Conservation (phyloP, 371 early-diverging fungal genomes). For the Mucor lusitanicus region DNA sequence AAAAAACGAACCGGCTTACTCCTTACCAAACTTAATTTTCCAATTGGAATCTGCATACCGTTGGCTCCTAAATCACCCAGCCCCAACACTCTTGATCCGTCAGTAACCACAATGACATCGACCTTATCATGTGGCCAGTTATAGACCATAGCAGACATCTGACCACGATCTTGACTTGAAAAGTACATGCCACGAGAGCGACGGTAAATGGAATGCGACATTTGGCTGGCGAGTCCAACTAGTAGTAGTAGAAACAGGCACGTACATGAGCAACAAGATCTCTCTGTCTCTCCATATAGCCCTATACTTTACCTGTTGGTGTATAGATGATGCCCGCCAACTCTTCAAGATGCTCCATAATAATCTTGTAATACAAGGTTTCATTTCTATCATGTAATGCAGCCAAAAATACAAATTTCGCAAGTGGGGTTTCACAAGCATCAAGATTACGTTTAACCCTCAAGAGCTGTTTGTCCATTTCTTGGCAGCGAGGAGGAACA, state of each 20-base stretch:
- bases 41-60: conserved; percentile 67
- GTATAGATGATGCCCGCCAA: conserved; percentile 50
- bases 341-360: conserved; percentile 62
- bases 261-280: neutral
- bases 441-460: conserved; percentile 64
- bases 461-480: conserved; percentile 64
- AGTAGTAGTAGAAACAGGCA: too few relatives aligned
- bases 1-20: neutral
- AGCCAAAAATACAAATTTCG: conserved; percentile 57
- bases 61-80: conserved; percentile 69
- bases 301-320: conserved; percentile 35
- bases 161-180: conserved; percentile 57
- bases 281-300: too few relatives aligned
- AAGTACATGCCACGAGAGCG: conserved; percentile 68
- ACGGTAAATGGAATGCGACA: conserved; percentile 63
- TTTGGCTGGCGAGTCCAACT: conserved; percentile 52
- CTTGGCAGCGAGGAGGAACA: conserved; percentile 66
- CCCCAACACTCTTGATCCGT: conserved; percentile 68
- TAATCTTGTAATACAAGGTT: conserved; percentile 67
- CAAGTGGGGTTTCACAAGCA: conserved; percentile 54
- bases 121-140: conserved; percentile 63
- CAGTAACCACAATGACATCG: conserved; percentile 69
- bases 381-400: conserved; percentile 62
- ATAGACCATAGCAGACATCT: conserved; percentile 60
- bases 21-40: conserved; percentile 61